A percentile compares a stretch with the other conserved stretches of the same genome.
Conservation (phyloP, 2,329 filamentous ascomycete genomes). For the Cercospora sesami region DNA sequence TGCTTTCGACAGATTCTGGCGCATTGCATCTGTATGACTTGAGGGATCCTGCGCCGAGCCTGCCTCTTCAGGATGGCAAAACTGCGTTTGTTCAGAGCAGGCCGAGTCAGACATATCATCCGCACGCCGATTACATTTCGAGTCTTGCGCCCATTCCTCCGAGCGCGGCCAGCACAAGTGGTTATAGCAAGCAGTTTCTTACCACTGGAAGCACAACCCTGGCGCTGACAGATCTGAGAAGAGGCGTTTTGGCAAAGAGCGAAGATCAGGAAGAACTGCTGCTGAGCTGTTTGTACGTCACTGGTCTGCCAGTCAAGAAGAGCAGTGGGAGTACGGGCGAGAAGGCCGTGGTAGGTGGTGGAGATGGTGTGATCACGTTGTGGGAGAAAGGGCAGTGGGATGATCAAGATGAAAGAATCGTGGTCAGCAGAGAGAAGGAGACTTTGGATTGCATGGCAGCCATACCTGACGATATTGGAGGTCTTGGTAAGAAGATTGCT, state of each 20-base stretch:
- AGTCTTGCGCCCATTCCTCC: conserved; percentile 81
- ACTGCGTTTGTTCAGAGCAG: conserved; percentile 56
- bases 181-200: conserved; percentile 91
- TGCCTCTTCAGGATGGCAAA: conserved; percentile 38
- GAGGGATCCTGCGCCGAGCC: conserved; percentile 54
- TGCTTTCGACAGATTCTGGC: conserved; percentile 87
- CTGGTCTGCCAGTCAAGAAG: conserved; percentile 68
- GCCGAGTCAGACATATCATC: conserved; percentile 77
- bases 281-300: conserved; percentile 75
- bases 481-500: conserved; percentile 69
- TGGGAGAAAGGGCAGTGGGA: conserved; percentile 97
- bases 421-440: conserved; percentile 66
- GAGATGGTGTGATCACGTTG: conserved; percentile 78
- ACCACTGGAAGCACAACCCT: conserved; percentile 90
- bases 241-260: conserved; percentile 81
- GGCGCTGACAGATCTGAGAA: conserved; percentile 82
- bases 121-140: conserved; percentile 91
- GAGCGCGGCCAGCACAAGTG: conserved; percentile 76
- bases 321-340: conserved; percentile 67
- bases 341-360: conserved; percentile 74
- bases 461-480: conserved; percentile 68
- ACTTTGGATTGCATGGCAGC: conserved; percentile 76
- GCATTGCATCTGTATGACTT: conserved; percentile 86
- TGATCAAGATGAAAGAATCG: conserved; percentile 86
- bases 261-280: conserved; percentile 95